Base-by-base conservation (phyloP, 768 basidiomycete genomes). In the Suillus ampliporus region DNA sequence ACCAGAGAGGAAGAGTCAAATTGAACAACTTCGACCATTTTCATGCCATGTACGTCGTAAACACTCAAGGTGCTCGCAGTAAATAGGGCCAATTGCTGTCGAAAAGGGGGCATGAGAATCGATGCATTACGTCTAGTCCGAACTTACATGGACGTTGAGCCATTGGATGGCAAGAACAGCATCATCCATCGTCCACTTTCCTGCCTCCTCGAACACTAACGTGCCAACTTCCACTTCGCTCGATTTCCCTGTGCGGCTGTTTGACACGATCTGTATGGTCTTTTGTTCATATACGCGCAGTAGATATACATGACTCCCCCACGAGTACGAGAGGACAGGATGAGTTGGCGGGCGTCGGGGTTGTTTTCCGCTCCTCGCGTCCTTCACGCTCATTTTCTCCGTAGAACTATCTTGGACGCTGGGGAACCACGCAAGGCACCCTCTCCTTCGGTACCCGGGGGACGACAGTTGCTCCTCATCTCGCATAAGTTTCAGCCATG, bases 131-230 rank as follows among this genome's bases (percentile, higher is more conserved):
- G 3, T 6, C 31, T 64, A 4, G 67, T 78, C 78, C 68, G 72
- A 71, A 88, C 95, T 78, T 79, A 98, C 97, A 78, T 89, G 86
- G 63, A 80, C 79, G 74, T 94, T 96, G 69, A 95, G 80, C 97
- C 97, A 98, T 66, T 95, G 90, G 37, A 97, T 63, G 9, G 89
- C 87, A 40, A 92, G 77, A 21, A 95, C 83, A 60, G 85, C 82
- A 31, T 84, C 85, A 35, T 86, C 82, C 4, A 86, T 83, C 13
- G 74, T 78, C 87, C 87, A 95, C 61, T 77, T 81, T 19, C 84
- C 84, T 23, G 78, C 78, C 59, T 87, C 83, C 64, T 87, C 83
- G 69, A 92, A 87, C 1, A 86, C 78, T 35, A 94, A 81, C 26
- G 82, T 80, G 13, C 90, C 91, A 26, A 87, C 78, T 58, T 90